These are phyloP conservation scores for Amborella trichopoda DNA, from an alignment of 164 flowering plant genomes.

Conservation along the genomic window DNA sequence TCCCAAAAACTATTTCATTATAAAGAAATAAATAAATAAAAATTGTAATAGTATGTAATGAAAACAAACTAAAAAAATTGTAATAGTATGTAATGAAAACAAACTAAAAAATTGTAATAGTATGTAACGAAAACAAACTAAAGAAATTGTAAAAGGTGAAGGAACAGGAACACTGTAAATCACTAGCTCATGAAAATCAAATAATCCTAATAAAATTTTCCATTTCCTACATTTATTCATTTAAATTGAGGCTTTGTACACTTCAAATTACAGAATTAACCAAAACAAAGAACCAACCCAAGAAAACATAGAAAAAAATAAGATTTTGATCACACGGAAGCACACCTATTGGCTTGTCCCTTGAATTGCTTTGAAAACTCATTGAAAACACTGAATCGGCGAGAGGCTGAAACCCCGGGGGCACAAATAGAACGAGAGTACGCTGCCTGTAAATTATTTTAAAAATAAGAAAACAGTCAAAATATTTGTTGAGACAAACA, in stretches of 20 bases:
- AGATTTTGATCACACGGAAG: background rate
- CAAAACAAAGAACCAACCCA: background rate
- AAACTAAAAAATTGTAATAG: too few relatives aligned
- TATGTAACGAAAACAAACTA: too few relatives aligned
- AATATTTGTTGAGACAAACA: background rate
- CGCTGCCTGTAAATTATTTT: too few relatives aligned
- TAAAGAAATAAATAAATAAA: too few relatives aligned
- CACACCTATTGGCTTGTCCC: slow-evolving; percentile 48
- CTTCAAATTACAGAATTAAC: background rate
- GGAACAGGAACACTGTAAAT: too few relatives aligned
- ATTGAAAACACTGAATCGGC: slow-evolving; percentile 61
- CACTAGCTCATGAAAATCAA: background rate
- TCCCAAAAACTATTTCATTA: too few relatives aligned
- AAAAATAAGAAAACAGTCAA: background rate
- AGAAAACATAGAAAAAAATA: background rate
- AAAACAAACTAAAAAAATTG: too few relatives aligned
- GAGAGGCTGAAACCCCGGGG: slow-evolving; percentile 13
- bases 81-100: too few relatives aligned
- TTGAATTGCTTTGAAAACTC: slow-evolving; percentile 67
- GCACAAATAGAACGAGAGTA: too few relatives aligned
- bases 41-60: too few relatives aligned
- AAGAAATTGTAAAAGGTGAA: too few relatives aligned
- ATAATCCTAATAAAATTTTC: background rate
- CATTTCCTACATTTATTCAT: background rate
- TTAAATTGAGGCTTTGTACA: too few relatives aligned